A percentile compares a stretch with the other conserved stretches of the same genome.
These are phyloP conservation scores for Venturia nashicola DNA, from an alignment of 2,329 filamentous ascomycete species.

Conservation along the genomic window DNA sequence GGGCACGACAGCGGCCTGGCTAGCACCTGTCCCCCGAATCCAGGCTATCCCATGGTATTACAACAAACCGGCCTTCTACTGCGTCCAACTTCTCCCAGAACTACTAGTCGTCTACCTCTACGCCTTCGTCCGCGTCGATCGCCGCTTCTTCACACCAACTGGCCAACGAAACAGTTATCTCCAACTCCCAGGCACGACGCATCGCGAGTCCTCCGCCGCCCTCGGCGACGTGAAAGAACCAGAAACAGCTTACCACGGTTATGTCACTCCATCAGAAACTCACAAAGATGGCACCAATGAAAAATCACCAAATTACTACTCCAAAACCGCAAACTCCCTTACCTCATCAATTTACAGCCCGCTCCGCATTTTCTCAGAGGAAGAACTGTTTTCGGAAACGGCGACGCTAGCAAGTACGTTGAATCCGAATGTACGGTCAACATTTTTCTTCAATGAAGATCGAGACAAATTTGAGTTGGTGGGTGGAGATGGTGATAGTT, in stretches of 20 bases:
- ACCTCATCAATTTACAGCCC: not conserved
- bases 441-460: not conserved
- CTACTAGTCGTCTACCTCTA: conserved; percentile 57
- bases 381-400: conserved; percentile 7
- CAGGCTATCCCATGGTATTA: conserved; percentile 55
- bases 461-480: not conserved
- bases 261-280: not conserved
- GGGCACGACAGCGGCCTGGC: conserved; percentile 48
- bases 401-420: conserved; percentile 5
- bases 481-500: not conserved
- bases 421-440: not conserved
- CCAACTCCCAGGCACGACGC: not conserved
- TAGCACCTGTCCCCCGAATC: conserved; percentile 33
- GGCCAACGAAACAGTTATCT: conserved; percentile 38
- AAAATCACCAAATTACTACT: not conserved
- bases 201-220: not conserved
- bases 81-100: conserved; percentile 67
- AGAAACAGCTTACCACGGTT: not conserved
- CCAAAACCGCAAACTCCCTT: not conserved
- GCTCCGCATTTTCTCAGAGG: conserved; percentile 4
- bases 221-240: not conserved
- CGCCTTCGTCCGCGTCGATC: conserved; percentile 56
- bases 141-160: conserved; percentile 63
- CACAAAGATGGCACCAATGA: no score
- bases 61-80: conserved; percentile 61